Evolutionary conservation across 1,139 yeast genomes (phyloP).

Genomic region (Geotrichum klebahnii): DNA sequence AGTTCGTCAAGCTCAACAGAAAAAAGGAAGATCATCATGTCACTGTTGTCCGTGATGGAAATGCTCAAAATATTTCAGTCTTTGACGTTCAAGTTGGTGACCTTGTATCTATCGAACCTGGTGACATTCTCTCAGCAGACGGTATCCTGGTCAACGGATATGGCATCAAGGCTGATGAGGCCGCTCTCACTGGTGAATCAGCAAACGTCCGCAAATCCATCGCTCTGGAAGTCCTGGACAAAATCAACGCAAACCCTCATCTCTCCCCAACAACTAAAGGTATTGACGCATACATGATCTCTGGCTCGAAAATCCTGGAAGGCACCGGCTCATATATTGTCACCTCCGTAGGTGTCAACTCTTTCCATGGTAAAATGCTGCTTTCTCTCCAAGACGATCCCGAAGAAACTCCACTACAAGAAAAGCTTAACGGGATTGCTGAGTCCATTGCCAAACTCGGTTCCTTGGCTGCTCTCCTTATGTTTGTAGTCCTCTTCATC

Average conservation of each 20-base stretch:
- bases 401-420: conserved; percentile 87
- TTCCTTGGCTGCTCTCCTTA: conserved; percentile 70
- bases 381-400: conserved; percentile 66
- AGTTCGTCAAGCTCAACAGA: conserved; percentile 75
- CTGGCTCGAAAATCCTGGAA: conserved; percentile 82
- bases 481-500: conserved; percentile 74
- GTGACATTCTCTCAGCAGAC: conserved; percentile 91
- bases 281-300: conserved; percentile 79
- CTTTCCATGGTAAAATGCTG: conserved; percentile 91
- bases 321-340: conserved; percentile 86
- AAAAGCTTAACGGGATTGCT: conserved; percentile 74
- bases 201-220: conserved; percentile 68
- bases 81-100: conserved; percentile 85
- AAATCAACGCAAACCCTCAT: conserved; percentile 26
- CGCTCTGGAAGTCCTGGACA: conserved; percentile 47
- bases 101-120: conserved; percentile 75
- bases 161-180: conserved; percentile 83
- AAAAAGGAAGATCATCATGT: conserved; percentile 78
- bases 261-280: conserved; percentile 32
- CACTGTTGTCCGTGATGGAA: conserved; percentile 70
- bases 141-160: conserved; percentile 65
- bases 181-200: conserved; percentile 91
- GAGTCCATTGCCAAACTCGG: conserved; percentile 94
- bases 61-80: conserved; percentile 64
- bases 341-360: conserved; percentile 84